These are phyloP conservation scores for Colletotrichum theobromicola DNA, from an alignment of 2,329 filamentous ascomycete species.

Conservation along the genomic window DNA sequence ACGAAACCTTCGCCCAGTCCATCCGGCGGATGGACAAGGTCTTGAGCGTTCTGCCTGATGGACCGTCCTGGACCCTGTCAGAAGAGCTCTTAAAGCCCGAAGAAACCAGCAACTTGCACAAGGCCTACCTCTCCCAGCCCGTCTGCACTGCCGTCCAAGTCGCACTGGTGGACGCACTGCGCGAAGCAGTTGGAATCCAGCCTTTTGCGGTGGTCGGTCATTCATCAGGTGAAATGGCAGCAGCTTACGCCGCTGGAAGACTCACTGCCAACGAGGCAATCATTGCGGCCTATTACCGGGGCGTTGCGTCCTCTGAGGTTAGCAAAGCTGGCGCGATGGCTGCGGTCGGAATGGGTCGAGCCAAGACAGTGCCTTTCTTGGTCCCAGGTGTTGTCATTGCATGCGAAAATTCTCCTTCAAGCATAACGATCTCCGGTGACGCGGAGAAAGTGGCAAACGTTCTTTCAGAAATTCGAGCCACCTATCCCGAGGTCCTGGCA, in stretches of 20 bases:
- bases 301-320: constrained; percentile 1
- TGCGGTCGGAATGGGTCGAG: not conserved
- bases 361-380: not conserved
- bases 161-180: constrained; percentile 43
- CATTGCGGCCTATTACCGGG: constrained; percentile 31
- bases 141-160: constrained; percentile 44
- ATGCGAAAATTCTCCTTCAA: not conserved
- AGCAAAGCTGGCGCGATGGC: constrained; percentile 11
- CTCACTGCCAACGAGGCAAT: constrained; percentile 40
- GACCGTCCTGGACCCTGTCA: not conserved
- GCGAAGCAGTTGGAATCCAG: constrained; percentile 28
- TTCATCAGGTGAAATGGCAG: constrained; percentile 49
- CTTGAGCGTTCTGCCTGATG: not conserved
- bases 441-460: not conserved
- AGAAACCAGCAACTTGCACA: not conserved
- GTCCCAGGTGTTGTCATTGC: not conserved
- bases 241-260: constrained; percentile 44
- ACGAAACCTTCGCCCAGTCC: not conserved
- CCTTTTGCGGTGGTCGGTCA: constrained; percentile 44
- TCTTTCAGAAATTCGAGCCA: constrained; percentile 17
- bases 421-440: not conserved
- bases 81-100: not conserved
- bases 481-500: not conserved
- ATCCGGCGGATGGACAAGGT: constrained; percentile 22
- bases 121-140: constrained; percentile 23